Base-by-base conservation (phyloP, 306 rosid species). In the Pueraria montana region DNA sequence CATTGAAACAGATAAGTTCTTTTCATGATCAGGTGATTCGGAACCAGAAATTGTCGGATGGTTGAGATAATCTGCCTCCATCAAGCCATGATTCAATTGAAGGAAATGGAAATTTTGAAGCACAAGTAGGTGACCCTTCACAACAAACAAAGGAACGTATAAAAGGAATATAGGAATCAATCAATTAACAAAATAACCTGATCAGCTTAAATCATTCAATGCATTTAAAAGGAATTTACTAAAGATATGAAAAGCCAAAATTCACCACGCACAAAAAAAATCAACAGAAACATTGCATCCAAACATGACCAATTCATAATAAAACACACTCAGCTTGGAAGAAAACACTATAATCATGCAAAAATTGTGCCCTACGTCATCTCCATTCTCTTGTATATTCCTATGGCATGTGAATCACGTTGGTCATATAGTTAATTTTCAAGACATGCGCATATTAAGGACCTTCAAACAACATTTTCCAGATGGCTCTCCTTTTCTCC, bases 121-220 rank as follows among this genome's bases (percentile, higher is more conserved):
- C 70, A 82, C 91, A 70, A 95, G 91, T 84, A 91, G 88, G 84
- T 95, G 98, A 82, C 98, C 98, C 98, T 95, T 71, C 85, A 91
- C 72, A 74, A 24, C 82, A 80, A 87, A 63, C 56, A 84, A 43
- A 82, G 50, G 36, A 58, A 52, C 3, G 6, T 50, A 65, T 38
- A 43, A 72, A 46, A 72, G 30, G 38, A 52, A 64, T 36, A 38
- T 56, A 64, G 45, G 63, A 27, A 26, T 38, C 42, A 80, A 50
- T 70, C 63, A 77, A 58, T 65, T 58, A 20, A 56, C 69, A 26
- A 59, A 73, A 26, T 4, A 56, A 26, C n/a, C 38, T 64, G 34
- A 66, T 56, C 78, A 23, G 43, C 67, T 21, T 13, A 52, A 53
- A 78, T 14, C 52, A 76, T 4, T 74, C 8, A 30, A n/a, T 40